Base-by-base conservation (phyloP, 371 early-diverging fungal species). In the Mortierella sp. region DNA sequence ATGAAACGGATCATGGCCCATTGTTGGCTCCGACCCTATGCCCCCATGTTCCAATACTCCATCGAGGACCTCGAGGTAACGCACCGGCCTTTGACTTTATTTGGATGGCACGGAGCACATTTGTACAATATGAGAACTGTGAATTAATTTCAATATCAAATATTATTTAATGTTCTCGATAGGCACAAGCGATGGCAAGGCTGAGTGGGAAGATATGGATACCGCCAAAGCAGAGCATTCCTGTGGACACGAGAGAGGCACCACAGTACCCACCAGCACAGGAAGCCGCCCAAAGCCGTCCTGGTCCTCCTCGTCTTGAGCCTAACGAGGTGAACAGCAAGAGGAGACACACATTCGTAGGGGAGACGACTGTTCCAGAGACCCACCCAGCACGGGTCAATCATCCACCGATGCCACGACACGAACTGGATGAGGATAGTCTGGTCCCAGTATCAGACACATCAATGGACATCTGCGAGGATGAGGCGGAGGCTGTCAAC, bases 1-100 rank as follows among this genome's bases (percentile, higher is more conserved):
- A 95, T 99, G 89, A 88, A 91, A 63, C 91, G 94, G 37, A 95
- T 99, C 73, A 96, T 95, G 92, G 81, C 86, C 39, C 98, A 98
- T 85, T 74, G 86, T 34, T 97, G 95, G 95, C 75, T 92, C 29
- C 71, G 80, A 52, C 88, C 91, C 2, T 88, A 85, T 44, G 79
- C 85, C 0, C 13, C 73, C 29, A 85, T 87, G 39, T 91, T 92
- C 77, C 85, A 85, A n/a, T 85, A 78, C 66, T 78, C 73, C 39
- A 85, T 86, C 29, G 71, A 74, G n/a, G 85, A 86, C 48, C 26
- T 86, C 39, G 86, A 86, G 82, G 86, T 86, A 72, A n/a, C n/a
- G n/a, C n/a, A n/a, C n/a, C n/a, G n/a, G n/a, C n/a, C n/a, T n/a
- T n/a, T n/a, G n/a, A n/a, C n/a, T n/a, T n/a, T n/a, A n/a, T n/a